Evolutionary conservation across 1,284 basidiomycete genomes (phyloP).

Genomic region (Ustilago trichophora): DNA sequence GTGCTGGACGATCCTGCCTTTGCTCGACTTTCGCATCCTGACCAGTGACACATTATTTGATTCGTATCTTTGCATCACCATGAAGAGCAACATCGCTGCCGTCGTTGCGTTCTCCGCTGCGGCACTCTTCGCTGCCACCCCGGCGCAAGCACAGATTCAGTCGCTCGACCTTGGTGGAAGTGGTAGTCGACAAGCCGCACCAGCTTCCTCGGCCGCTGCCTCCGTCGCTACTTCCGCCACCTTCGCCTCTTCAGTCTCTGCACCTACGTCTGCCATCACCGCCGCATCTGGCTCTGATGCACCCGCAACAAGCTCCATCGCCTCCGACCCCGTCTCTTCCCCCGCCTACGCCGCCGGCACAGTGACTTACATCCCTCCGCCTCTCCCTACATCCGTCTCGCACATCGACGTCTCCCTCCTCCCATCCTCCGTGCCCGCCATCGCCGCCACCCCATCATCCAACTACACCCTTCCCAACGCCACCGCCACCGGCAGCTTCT

Average conservation of each 20-base stretch:
- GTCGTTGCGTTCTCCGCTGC: constrained; percentile 27
- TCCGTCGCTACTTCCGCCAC: too few relatives aligned
- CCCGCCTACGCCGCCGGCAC: constrained; percentile 42
- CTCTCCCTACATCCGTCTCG: constrained; percentile 19
- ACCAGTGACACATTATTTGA: too few relatives aligned
- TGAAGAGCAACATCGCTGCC: constrained; percentile 29
- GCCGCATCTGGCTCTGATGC: constrained; percentile 24
- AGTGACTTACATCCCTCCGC: constrained; percentile 32
- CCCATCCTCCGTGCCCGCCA: constrained; percentile 22
- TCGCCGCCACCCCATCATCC: constrained; percentile 37
- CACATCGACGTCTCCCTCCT: constrained; percentile 33
- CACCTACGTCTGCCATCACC: constrained; percentile 14
- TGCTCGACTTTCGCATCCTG: too few relatives aligned
- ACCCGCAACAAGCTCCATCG: constrained; percentile 23
- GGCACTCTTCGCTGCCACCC: constrained; percentile 18
- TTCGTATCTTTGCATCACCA: too few relatives aligned
- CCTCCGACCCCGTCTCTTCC: constrained; percentile 14
- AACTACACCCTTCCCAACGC: constrained; percentile 52
- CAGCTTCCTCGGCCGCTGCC: constrained; percentile 14
- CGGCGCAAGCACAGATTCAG: constrained; percentile 13
- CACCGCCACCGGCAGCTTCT: constrained; percentile 43
- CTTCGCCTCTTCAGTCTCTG: not conserved
- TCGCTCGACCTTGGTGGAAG: constrained; percentile 30
- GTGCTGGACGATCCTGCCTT: too few relatives aligned
- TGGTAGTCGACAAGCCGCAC: constrained; percentile 5